Evolutionary conservation across 257 asterid species (phyloP).

Genomic region (Solanum commersonii): DNA sequence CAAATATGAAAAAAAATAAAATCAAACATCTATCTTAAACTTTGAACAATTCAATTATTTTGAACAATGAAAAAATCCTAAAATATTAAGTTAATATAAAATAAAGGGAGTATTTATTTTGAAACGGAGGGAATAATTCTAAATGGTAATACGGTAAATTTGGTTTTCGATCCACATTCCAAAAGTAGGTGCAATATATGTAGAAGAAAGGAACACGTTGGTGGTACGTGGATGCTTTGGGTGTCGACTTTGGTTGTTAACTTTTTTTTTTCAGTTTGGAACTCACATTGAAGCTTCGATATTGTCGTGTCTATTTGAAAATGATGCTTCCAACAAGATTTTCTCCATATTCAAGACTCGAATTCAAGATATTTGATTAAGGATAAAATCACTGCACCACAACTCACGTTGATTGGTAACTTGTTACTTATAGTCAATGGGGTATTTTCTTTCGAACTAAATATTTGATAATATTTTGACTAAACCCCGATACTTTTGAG

Average conservation of each 20-base stretch:
- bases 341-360: accelerated
- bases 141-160: not conserved
- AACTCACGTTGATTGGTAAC: too few relatives aligned
- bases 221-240: not conserved
- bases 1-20: too few relatives aligned
- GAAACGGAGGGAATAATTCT: not conserved
- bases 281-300: accelerated
- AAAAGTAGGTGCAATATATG: not conserved
- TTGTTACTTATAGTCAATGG: not conserved
- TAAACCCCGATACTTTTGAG: not conserved
- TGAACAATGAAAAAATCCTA: accelerated
- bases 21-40: too few relatives aligned
- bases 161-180: not conserved
- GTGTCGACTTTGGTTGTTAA: not conserved
- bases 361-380: accelerated
- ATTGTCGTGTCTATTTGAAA: accelerated
- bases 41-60: too few relatives aligned
- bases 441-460: not conserved
- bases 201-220: not conserved
- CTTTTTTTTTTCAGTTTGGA: not conserved
- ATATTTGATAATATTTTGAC: not conserved
- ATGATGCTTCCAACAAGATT: too few relatives aligned
- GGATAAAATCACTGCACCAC: accelerated
- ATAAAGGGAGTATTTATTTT: not conserved
- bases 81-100: too few relatives aligned